phyloP scores from a whole-genome alignment of 352 stramenopile species.

The Pythium dissimile region DNA sequence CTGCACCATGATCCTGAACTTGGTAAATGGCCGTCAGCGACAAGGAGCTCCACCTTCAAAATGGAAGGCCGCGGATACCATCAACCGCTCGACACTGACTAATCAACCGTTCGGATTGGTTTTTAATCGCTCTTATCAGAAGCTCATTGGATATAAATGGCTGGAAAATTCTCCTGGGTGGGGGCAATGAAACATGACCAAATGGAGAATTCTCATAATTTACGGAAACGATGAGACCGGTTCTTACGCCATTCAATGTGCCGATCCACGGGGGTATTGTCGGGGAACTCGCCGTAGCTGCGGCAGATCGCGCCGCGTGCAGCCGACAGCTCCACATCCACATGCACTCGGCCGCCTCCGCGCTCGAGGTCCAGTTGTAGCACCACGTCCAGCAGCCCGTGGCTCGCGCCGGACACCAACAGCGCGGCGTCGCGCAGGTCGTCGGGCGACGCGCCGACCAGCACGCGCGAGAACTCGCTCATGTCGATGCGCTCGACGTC shows the following conservation, averaged over 20 bases:
- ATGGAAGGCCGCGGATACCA: slow-evolving; percentile 5
- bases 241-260: neutral
- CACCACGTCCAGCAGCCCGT: neutral
- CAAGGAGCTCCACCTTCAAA: too few relatives aligned
- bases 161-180: neutral
- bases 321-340: neutral
- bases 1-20: slow-evolving; percentile 44
- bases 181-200: too few relatives aligned
- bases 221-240: too few relatives aligned
- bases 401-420: neutral
- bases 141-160: neutral
- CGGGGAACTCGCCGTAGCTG: neutral
- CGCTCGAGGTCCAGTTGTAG: neutral
- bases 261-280: neutral
- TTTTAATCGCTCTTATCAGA: too few relatives aligned
- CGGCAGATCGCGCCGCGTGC: neutral
- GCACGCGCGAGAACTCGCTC: neutral
- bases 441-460: neutral
- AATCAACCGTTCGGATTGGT: slow-evolving; percentile 14
- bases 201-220: neutral
- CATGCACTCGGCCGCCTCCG: neutral
- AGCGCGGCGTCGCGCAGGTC: slow-evolving; percentile 3
- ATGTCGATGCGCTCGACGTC: neutral
- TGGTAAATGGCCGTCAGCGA: neutral
- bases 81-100: slow-evolving; percentile 4